These are phyloP conservation scores for Monilinia vaccinii-corymbosi DNA, from an alignment of 2,329 filamentous ascomycete species.

Conservation along the genomic window DNA sequence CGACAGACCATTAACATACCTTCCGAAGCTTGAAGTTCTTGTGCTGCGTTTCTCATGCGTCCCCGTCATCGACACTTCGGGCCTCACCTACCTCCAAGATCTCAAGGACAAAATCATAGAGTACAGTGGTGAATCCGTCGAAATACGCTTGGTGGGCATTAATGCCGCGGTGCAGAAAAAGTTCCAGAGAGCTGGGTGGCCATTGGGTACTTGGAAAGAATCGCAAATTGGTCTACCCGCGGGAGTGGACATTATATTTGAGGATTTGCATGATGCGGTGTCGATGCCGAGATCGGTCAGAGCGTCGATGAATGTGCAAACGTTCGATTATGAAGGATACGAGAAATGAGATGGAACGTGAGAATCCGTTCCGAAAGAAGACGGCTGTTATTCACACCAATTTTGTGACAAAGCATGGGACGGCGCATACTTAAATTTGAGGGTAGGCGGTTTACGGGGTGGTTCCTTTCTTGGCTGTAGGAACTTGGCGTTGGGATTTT, in stretches of 20 bases:
- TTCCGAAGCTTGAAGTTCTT: conserved; percentile 13
- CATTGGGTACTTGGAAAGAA: not conserved
- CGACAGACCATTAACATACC: conserved; percentile 6
- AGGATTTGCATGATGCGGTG: not conserved
- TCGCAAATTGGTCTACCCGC: conserved; percentile 1
- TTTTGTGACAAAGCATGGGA: conserved; percentile 4
- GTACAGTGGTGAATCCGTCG: conserved; percentile 14
- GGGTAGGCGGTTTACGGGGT: not conserved
- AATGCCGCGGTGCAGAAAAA: conserved; percentile 10
- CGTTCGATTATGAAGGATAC: not conserved
- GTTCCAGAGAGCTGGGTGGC: conserved; percentile 10
- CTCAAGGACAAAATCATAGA: conserved; percentile 11
- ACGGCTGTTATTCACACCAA: not conserved
- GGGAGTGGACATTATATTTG: conserved; percentile 1
- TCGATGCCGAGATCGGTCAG: not conserved
- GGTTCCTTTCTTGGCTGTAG: too few species aligned
- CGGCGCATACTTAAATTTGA: not conserved
- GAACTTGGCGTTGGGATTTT: not conserved
- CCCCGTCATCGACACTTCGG: conserved; percentile 16
- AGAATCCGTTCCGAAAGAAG: not conserved
- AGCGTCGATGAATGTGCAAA: not conserved
- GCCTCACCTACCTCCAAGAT: conserved; percentile 12
- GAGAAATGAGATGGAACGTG: not conserved
- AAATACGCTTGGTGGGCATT: conserved; percentile 20
- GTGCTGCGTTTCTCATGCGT: conserved; percentile 16